These are phyloP conservation scores for Candida dajiaensis DNA, from an alignment of 805 yeast genomes.

Conservation along the genomic window DNA sequence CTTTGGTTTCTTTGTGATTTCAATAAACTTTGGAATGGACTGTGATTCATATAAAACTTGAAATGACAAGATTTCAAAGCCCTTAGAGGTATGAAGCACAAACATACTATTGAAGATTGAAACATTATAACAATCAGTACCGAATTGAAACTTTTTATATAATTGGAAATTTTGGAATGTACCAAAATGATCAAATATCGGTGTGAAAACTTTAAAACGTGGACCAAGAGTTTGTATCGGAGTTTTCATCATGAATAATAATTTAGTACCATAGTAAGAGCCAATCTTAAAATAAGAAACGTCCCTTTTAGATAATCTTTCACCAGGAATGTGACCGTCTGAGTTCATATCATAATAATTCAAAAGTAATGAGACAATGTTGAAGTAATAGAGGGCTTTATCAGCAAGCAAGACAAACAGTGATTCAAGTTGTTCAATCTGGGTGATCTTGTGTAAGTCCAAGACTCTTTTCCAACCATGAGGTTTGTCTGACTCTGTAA, in stretches of 20 bases:
- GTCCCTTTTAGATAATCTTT: conserved; percentile 44
- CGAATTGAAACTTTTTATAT: conserved; percentile 42
- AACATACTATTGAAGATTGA: conserved; percentile 61
- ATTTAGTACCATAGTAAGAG: conserved; percentile 53
- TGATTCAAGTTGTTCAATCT: conserved; percentile 54
- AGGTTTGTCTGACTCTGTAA: conserved; percentile 28
- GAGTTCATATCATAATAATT: conserved; percentile 43
- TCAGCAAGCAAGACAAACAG: conserved; percentile 55
- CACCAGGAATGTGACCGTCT: conserved; percentile 38
- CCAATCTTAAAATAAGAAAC: conserved; percentile 65
- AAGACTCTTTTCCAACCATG: conserved; percentile 56
- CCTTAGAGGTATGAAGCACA: conserved; percentile 60
- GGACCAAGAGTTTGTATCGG: conserved; percentile 34
- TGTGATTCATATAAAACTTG: conserved; percentile 49
- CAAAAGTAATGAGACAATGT: conserved; percentile 53
- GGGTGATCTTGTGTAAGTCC: conserved; percentile 45
- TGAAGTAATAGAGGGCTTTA: conserved; percentile 53
- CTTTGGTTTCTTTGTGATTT: conserved; percentile 20
- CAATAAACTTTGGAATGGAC: conserved; percentile 46
- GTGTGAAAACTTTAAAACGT: conserved; percentile 52
- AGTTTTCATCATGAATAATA: conserved; percentile 51
- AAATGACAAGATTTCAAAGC: conserved; percentile 59
- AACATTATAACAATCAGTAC: conserved; percentile 53
- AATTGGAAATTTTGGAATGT: conserved; percentile 38
- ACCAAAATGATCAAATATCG: conserved; percentile 46